phyloP scores from a whole-genome alignment of 495 filamentous ascomycete species.

The Xylaria cubensis region DNA sequence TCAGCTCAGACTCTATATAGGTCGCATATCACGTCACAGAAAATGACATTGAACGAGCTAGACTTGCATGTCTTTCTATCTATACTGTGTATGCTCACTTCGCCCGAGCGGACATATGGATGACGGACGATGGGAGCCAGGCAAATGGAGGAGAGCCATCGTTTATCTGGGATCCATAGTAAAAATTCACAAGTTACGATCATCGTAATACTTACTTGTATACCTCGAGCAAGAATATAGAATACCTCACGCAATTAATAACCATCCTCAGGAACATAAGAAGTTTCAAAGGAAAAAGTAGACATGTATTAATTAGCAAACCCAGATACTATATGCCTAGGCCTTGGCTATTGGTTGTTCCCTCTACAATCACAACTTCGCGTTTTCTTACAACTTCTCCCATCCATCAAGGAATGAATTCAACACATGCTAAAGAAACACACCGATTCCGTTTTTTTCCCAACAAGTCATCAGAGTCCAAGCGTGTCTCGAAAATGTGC shows the following conservation, averaged over 20 bases:
- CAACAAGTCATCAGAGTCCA: constrained; percentile 16
- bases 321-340: constrained; percentile 18
- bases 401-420: background rate
- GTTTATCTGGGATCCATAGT: no score
- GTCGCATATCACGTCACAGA: background rate
- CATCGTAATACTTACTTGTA: background rate
- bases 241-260: background rate
- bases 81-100: background rate
- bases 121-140: background rate
- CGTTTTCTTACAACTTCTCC: background rate
- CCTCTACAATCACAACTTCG: constrained; percentile 7
- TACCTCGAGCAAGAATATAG: background rate
- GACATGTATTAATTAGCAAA: constrained; percentile 26
- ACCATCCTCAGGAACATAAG: no score
- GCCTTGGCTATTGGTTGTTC: constrained; percentile 15
- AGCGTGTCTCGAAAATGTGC: background rate
- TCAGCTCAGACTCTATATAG: background rate
- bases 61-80: background rate
- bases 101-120: background rate
- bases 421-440: constrained; percentile 11
- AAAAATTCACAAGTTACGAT: background rate
- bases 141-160: background rate
- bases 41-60: background rate
- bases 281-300: constrained; percentile 10
- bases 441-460: background rate